phyloP scores from a whole-genome alignment of 2,329 filamentous ascomycete genomes.

The Apiospora rasikravindrae region DNA sequence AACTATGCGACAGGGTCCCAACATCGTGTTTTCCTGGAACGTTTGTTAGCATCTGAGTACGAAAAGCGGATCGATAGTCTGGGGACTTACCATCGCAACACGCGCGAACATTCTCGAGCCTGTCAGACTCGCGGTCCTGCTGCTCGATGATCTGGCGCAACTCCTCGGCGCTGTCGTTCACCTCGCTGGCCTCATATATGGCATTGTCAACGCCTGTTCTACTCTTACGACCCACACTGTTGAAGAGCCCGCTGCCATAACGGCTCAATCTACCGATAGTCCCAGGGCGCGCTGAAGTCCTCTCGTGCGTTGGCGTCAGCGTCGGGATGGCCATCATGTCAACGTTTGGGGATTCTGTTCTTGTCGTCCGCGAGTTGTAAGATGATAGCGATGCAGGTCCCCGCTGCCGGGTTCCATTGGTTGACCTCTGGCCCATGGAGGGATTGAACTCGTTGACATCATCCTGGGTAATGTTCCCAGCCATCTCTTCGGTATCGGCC shows the following conservation, averaged over 20 bases:
- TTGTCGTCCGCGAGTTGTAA: slow-evolving; percentile 75
- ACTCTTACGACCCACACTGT: slow-evolving; percentile 58
- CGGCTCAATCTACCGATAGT: slow-evolving; percentile 65
- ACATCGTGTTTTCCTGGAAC: slow-evolving; percentile 75
- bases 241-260: slow-evolving; percentile 58
- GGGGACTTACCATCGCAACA: slow-evolving; percentile 88
- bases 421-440: slow-evolving; percentile 48
- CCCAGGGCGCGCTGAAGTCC: slow-evolving; percentile 42
- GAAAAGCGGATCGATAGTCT: slow-evolving; percentile 26
- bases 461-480: slow-evolving; percentile 62
- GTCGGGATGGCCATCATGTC: slow-evolving; percentile 60
- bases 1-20: slow-evolving; percentile 57
- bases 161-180: slow-evolving; percentile 83
- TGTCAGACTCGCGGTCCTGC: slow-evolving; percentile 76
- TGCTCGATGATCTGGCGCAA: slow-evolving; percentile 78
- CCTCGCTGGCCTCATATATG: slow-evolving; percentile 66
- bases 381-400: slow-evolving; percentile 74
- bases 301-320: slow-evolving; percentile 56
- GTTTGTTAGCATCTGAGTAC: not conserved
- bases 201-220: slow-evolving; percentile 47
- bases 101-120: slow-evolving; percentile 91
- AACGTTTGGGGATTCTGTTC: slow-evolving; percentile 65
- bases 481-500: slow-evolving; percentile 64
- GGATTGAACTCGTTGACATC: slow-evolving; percentile 86
- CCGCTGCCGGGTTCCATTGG: slow-evolving; percentile 54